Percentiles rank a stretch among this genome's conserved stretches.
These are phyloP conservation scores for Tricholoma hemisulphureum DNA, from an alignment of 768 basidiomycete species.

Conservation along the genomic window DNA sequence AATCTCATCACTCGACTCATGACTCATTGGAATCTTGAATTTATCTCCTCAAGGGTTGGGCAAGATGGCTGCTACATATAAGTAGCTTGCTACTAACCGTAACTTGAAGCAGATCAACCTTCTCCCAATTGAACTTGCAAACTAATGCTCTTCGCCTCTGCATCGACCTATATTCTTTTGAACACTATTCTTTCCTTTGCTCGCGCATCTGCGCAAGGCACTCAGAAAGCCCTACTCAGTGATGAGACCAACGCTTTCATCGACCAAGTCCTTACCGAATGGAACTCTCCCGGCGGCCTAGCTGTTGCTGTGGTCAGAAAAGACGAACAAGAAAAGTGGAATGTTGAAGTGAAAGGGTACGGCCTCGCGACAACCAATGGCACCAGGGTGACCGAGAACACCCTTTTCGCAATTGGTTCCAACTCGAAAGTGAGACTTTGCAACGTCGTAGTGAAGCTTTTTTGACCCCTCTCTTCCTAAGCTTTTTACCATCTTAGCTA, in stretches of 20 bases:
- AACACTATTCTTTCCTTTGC: no score
- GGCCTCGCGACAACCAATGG: constrained; percentile 25
- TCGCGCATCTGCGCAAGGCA: not conserved
- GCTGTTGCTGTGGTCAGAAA: constrained; percentile 28
- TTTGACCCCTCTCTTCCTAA: no score
- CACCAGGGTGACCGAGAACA: constrained; percentile 23
- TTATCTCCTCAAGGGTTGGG: no score
- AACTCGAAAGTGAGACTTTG: constrained; percentile 26
- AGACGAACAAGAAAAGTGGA: constrained; percentile 24
- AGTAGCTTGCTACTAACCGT: no score
- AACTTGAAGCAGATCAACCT: no score
- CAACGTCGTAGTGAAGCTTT: no score
- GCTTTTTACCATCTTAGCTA: constrained; percentile 25
- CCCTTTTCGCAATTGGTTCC: constrained; percentile 28
- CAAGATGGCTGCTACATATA: no score
- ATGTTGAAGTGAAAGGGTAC: constrained; percentile 31
- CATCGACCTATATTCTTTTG: no score
- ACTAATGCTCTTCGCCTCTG: no score
- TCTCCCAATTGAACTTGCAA: no score
- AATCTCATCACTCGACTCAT: no score
- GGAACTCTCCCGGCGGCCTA: constrained; percentile 28
- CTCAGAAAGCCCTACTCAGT: constrained; percentile 10
- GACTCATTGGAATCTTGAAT: no score
- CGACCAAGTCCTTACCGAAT: constrained; percentile 22
- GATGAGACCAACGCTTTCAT: constrained; percentile 21